Evolutionary conservation across 2,329 filamentous ascomycete genomes (phyloP).

Genomic region (Periconia sp.): DNA sequence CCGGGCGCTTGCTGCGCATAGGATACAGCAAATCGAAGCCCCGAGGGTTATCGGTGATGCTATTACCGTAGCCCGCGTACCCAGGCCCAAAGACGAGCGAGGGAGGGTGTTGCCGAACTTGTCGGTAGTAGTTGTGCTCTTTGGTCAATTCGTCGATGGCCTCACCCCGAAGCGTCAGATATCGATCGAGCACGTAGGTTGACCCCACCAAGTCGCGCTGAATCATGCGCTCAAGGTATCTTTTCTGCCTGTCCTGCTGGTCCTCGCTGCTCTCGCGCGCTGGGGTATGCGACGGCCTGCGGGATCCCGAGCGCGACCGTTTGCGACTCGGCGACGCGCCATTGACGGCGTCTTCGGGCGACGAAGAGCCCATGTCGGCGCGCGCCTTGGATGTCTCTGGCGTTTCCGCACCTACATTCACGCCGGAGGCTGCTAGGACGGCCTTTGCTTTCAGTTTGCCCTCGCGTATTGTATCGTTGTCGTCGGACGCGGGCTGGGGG

Average conservation of each 20-base stretch:
- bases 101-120: conserved; percentile 59
- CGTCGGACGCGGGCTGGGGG: conserved; percentile 32
- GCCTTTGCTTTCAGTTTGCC: conserved; percentile 67
- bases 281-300: conserved; percentile 51
- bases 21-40: conserved; percentile 75
- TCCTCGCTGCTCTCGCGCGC: conserved; percentile 42
- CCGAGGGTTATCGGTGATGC: conserved; percentile 72
- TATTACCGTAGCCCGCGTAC: conserved; percentile 89
- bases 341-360: conserved; percentile 51
- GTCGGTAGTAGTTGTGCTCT: conserved; percentile 34
- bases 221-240: conserved; percentile 68
- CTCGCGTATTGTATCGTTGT: conserved; percentile 59
- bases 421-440: conserved; percentile 61
- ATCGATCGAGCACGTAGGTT: conserved; percentile 59
- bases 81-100: conserved; percentile 70
- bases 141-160: conserved; percentile 65
- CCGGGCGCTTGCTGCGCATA: conserved; percentile 74
- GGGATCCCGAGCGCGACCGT: conserved; percentile 65
- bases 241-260: conserved; percentile 42
- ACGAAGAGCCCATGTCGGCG: conserved; percentile 33
- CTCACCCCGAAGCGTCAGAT: conserved; percentile 60
- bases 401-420: conserved; percentile 40
- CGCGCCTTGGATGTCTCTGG: conserved; percentile 31
- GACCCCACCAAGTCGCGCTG: conserved; percentile 67
- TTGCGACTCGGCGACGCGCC: conserved; percentile 60